Evolutionary conservation across 306 rosid genomes (phyloP), one percentile per base, ranked within the genome.

Genomic region (Prunus campanulata): DNA sequence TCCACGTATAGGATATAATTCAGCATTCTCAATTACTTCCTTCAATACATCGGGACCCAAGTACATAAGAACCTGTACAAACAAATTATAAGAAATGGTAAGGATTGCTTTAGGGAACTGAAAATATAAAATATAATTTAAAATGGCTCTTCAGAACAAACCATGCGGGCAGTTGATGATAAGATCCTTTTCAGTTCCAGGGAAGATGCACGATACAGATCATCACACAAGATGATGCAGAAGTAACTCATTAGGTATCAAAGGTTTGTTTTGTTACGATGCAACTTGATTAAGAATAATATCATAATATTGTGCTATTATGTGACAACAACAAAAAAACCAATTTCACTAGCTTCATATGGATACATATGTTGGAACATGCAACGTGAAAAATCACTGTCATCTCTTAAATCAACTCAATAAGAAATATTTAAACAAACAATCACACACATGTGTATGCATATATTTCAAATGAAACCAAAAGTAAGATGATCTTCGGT

Each of bases 1-100:
- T 71, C 99, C 99, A 46, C 97, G 90, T 70, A 95, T 92, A 18
- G 99, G 99, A 85, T 84, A 95, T 83, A 95, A 78, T 75, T 92
- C 97, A 25, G 99, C 99, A 61, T 86, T 81, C 65, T 92, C 96
- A 85, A 95, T 72, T 11, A 81, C 89, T 75, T 89, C 96, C 86
- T 70, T 90, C 81, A 95, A 82, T 62, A 77, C 91, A 57, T 82
- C 88, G 15, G 93, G 80, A 27, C 99, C 99, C 86, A 92, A 80
- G 84, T 85, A 88, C 97, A 95, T 95, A 85, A 95, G 96, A 87
- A 95, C 97, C 99, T 92, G 91, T 10, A 49, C 11, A 65, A 42
- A 66, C 30, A 79, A 63, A 72, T 74, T 32, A 42, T 19, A 19
- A 72, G 56, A 24, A 30, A 75, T 60, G 30, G 66, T 51, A 86